Evolutionary conservation across 495 filamentous ascomycete genomes (phyloP).

Genomic region (Penicillium arizonense): DNA sequence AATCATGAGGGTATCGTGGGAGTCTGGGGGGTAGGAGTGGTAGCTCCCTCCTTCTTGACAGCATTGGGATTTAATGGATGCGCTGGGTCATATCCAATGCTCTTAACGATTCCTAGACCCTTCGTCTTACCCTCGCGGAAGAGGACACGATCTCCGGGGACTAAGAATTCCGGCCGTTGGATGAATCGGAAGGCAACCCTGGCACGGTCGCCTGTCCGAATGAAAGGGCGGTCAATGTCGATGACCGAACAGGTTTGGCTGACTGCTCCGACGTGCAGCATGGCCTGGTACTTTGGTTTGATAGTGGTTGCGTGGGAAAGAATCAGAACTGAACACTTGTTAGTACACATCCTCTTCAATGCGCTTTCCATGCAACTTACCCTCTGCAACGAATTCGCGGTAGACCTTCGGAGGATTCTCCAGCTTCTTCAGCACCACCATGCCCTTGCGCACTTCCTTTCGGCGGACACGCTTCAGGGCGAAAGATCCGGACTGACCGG

Average conservation of each 20-base stretch:
- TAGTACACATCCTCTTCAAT: slow-evolving; percentile 7
- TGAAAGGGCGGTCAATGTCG: slow-evolving; percentile 94
- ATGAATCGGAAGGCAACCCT: slow-evolving; percentile 92
- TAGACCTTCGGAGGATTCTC: slow-evolving; percentile 76
- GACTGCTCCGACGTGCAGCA: slow-evolving; percentile 95
- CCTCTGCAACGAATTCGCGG: slow-evolving; percentile 91
- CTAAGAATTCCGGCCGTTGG: slow-evolving; percentile 92
- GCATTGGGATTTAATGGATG: slow-evolving; percentile 50
- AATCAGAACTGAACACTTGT: slow-evolving; percentile 68
- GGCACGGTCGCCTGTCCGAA: slow-evolving; percentile 90
- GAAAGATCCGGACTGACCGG: slow-evolving; percentile 91
- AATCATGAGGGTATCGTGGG: slow-evolving; percentile 7
- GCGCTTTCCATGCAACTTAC: slow-evolving; percentile 36
- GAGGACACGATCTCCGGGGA: slow-evolving; percentile 81
- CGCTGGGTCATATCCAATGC: slow-evolving; percentile 76
- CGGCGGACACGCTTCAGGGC: slow-evolving; percentile 80
- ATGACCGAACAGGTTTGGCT: slow-evolving; percentile 97
- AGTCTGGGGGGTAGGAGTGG: slow-evolving; percentile 1
- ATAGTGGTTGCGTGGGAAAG: slow-evolving; percentile 98
- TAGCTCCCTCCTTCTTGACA: slow-evolving; percentile 1
- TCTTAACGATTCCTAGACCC: slow-evolving; percentile 91
- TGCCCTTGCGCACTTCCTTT: slow-evolving; percentile 96
- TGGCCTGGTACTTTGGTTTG: slow-evolving; percentile 95
- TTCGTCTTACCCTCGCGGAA: slow-evolving; percentile 96
- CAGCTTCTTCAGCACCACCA: slow-evolving; percentile 90